These are phyloP conservation scores for Vaccinium myrtillus DNA, from an alignment of 148 eudicot species.

Conservation along the genomic window DNA sequence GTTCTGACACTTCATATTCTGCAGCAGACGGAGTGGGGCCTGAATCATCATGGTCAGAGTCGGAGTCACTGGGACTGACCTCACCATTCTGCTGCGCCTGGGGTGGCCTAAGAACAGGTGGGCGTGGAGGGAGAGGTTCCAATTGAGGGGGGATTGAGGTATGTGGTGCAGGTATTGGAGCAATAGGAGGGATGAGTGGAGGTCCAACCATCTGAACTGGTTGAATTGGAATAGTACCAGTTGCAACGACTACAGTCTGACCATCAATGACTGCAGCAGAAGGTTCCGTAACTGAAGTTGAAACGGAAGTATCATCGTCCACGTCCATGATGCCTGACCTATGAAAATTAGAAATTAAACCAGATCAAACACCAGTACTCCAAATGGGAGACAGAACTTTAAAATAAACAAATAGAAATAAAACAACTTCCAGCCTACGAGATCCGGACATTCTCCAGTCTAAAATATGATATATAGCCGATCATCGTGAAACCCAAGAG, in stretches of 20 bases:
- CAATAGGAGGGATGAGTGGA: conserved; percentile 45
- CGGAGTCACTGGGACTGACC: conserved; percentile 43
- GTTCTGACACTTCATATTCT: conserved; percentile 81
- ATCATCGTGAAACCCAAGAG: neutral
- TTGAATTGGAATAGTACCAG: conserved; percentile 27
- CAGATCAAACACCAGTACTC: neutral
- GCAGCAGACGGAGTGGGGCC: conserved; percentile 30
- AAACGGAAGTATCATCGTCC: conserved; percentile 49
- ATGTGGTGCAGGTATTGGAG: conserved; percentile 41
- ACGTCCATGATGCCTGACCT: conserved; percentile 56
- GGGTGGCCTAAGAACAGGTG: conserved; percentile 51
- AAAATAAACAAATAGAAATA: neutral
- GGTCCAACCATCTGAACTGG: conserved; percentile 34
- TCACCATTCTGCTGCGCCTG: conserved; percentile 54
- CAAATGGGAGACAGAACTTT: neutral
- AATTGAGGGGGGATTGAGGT: conserved; percentile 51
- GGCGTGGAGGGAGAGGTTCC: conserved; percentile 67
- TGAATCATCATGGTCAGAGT: conserved; percentile 53
- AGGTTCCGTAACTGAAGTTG: conserved; percentile 37
- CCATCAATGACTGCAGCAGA: conserved; percentile 25
- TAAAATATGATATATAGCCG: neutral
- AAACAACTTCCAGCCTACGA: neutral
- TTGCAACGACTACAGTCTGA: conserved; percentile 32
- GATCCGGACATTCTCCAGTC: neutral
- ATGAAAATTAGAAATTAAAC: neutral